phyloP scores from a whole-genome alignment of 805 yeast species.

The Saccharomyces paradoxus region DNA sequence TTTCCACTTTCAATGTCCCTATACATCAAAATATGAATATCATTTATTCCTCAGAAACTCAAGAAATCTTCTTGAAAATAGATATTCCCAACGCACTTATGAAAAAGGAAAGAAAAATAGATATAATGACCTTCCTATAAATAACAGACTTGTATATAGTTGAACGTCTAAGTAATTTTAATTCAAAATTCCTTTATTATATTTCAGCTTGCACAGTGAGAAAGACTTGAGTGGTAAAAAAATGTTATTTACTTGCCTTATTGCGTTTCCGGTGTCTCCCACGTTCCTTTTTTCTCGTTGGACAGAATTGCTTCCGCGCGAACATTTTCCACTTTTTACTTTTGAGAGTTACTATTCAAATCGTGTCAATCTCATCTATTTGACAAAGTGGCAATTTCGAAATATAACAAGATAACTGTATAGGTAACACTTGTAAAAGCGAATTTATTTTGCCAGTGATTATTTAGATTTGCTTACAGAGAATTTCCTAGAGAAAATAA shows the following conservation, averaged over 20 bases:
- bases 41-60: background rate
- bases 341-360: background rate
- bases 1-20: background rate
- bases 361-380: background rate
- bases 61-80: background rate
- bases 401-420: background rate
- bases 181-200: background rate
- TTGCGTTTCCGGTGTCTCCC: background rate
- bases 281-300: background rate
- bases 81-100: background rate
- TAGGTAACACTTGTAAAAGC: background rate
- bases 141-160: background rate
- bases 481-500: background rate
- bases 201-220: background rate
- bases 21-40: background rate
- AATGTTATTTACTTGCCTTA: background rate
- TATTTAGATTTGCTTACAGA: background rate
- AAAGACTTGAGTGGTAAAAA: background rate
- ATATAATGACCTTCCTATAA: background rate
- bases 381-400: background rate
- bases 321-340: background rate
- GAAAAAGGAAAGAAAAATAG: background rate
- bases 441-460: background rate
- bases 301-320: background rate
- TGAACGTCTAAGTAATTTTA: background rate